Evolutionary conservation across 1,284 basidiomycete species (phyloP), one percentile per base, ranked within the genome.

Genomic region (Pholiota adiposa): DNA sequence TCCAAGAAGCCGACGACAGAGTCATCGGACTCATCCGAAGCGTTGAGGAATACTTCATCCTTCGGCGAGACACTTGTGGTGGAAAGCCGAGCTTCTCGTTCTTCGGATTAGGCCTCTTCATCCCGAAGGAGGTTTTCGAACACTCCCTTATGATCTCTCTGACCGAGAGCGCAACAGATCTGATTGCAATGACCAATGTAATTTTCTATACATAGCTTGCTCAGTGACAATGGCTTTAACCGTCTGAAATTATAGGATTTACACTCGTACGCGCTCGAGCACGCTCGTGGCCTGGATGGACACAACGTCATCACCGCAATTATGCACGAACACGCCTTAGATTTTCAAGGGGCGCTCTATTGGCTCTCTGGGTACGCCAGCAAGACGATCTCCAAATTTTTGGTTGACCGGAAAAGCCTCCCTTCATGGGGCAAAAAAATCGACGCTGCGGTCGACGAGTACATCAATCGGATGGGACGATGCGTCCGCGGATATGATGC

Each of bases 1-100:
- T 75, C 3, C 67, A 72, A 19, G 69, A 81, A 60, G 74, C 77
- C 1, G 61, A 69, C n/a, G 77, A 79, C 56, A 73, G 76, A 21
- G 64, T 62, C 7, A 51, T 62, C 6, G 64, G 63, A 29, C 63
- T 60, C 25, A 63, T 78, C 18, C 73, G 74, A n/a, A 70, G 68
- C 21, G 60, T 81, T 19, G 65, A 76, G 33, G 70, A 69, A 29
- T 80, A 77, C 50, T 71, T 78, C 4, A 50, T 65, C 1, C 60
- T 75, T 6, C 71, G 77, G 8, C 68, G 75, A 1, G 69, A 75
- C 40, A 76, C 72, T 9, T 71, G 72, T 21, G 76, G 72, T 14
- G 68, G 70, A 6, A 72, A 70, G 49, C 73, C 76, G 8, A 71
- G 68, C n/a, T 76, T 74, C 54, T 70, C 71, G 21, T 61, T 75